Evolutionary conservation across 495 filamentous ascomycete genomes (phyloP).

Genomic region (Thermochaetoides thermophila): DNA sequence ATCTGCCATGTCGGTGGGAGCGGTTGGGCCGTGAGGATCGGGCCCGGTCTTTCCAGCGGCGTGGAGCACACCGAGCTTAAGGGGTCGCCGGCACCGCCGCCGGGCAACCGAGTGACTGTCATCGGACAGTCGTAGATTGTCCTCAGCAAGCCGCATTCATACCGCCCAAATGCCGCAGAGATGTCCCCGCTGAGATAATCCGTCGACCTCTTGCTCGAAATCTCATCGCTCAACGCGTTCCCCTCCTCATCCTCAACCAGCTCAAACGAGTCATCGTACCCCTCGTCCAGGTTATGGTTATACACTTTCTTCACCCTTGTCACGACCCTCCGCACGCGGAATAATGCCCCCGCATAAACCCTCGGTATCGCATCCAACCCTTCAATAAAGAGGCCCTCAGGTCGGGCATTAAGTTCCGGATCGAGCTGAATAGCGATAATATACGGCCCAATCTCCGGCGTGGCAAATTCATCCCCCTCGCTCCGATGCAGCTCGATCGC

Average conservation of each 20-base stretch:
- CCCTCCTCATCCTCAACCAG: conserved; percentile 5
- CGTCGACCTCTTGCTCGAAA: conserved; percentile 4
- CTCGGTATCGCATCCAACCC: background rate
- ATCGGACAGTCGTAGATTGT: conserved; percentile 12
- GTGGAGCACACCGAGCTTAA: too few species aligned
- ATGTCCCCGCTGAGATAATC: conserved; percentile 4
- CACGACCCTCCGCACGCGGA: conserved; percentile 9
- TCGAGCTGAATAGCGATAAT: conserved; percentile 10
- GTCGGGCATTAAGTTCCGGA: background rate
- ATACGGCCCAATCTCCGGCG: conserved; percentile 10
- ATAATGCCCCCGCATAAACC: conserved; percentile 6
- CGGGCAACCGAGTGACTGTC: conserved; percentile 2
- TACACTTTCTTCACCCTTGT: conserved; percentile 10
- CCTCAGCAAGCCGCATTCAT: conserved; percentile 1
- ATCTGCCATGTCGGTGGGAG: conserved; percentile 12
- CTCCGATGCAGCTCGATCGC: conserved; percentile 8
- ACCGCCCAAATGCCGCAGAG: conserved; percentile 2
- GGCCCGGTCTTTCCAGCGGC: conserved; percentile 1
- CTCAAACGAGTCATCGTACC: conserved; percentile 10
- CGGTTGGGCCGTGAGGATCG: conserved; percentile 1
- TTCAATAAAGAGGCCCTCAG: background rate
- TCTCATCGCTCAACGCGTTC: background rate
- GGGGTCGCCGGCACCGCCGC: background rate
- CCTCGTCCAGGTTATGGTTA: conserved; percentile 5
- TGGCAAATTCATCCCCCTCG: conserved; percentile 10